These are phyloP conservation scores for Triticum timopheevii DNA, from an alignment of 176 grass and related monocot genomes.

Conservation along the genomic window DNA sequence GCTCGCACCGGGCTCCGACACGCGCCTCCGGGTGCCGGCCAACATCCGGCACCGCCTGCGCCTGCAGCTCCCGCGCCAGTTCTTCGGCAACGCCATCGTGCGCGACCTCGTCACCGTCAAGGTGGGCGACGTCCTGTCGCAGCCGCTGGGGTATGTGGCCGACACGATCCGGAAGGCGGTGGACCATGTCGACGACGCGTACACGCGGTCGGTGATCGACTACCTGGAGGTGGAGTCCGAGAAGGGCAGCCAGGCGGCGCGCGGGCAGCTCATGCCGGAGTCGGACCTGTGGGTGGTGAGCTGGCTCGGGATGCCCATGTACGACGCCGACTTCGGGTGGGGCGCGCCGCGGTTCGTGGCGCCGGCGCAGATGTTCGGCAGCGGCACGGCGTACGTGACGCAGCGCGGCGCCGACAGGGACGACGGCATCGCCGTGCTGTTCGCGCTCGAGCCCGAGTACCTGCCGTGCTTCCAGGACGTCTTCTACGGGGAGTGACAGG, in stretches of 20 bases:
- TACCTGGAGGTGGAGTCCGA: conserved; percentile 51
- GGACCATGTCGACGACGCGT: conserved; percentile 41
- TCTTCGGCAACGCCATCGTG: conserved; percentile 67
- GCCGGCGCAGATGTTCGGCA: conserved; percentile 63
- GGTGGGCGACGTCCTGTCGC: conserved; percentile 41
- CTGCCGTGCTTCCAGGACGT: conserved; percentile 49
- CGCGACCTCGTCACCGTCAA: conserved; percentile 32
- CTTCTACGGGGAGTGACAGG: conserved; percentile 38
- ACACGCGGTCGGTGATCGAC: conserved; percentile 54
- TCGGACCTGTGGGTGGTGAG: conserved; percentile 54
- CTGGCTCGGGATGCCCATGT: conserved; percentile 68
- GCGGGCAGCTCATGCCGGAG: conserved; percentile 57
- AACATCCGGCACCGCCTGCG: conserved; percentile 45
- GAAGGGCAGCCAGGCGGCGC: conserved; percentile 53
- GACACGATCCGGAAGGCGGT: conserved; percentile 45
- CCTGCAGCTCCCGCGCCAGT: conserved; percentile 32
- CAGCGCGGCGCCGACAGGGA: conserved; percentile 22
- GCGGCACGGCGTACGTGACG: conserved; percentile 60
- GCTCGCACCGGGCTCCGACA: conserved; percentile 24
- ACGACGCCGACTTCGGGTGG: conserved; percentile 82
- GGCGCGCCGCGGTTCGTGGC: conserved; percentile 46
- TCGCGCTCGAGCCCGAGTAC: conserved; percentile 42
- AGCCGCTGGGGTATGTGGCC: conserved; percentile 27
- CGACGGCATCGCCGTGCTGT: conserved; percentile 32
- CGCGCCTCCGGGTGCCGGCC: conserved; percentile 41